Evolutionary conservation across 345 rosid species (phyloP), one percentile per base, ranked within the genome.

Genomic region (Eucalyptus urophylla): DNA sequence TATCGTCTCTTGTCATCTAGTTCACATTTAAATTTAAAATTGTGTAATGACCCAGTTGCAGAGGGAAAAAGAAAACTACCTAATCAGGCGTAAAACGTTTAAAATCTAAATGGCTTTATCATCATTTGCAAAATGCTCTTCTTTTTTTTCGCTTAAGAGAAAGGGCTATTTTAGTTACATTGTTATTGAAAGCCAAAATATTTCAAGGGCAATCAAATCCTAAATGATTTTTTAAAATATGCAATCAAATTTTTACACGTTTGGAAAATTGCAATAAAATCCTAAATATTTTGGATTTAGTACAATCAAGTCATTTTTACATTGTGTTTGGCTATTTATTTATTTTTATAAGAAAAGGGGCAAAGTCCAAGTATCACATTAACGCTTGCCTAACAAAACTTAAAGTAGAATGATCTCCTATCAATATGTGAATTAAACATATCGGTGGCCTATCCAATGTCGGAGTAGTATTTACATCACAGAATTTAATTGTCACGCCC

Each of bases 401-500:
- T 72, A 37, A 72, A 11, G 14, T 37, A 72, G 83, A 72, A 6
- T 19, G 47, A 21, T 37, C 45, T 72, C 45, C 27, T 37, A 33
- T 69, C 24, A 33, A 33, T 67, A 8, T 5, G 3, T 10, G 21
- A 69, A 33, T 3, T 17, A 69, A 69, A 37, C 14, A 11, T 37
- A 72, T 72, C 0, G 83, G 27, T 37, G 45, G 47, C 83, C 25
- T 19, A 69, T 69, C 24, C 17, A 69, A 69, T 16, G 25, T 2
- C 7, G 14, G 2, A 69, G 44, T 69, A 19, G 25, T 24, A 33
- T 33, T 16, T 69, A 69, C 13, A 69, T 69, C 14, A 40, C 7
- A 33, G 0, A 40, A 33, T 4, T 37, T 9, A 17, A 53, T 53
- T 53, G 24, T 0, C 56, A 17, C 2, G 2, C 1, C 56, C 10